Conservation (phyloP, 495 filamentous ascomycete species). For the Friedmanniomyces endolithicus region DNA sequence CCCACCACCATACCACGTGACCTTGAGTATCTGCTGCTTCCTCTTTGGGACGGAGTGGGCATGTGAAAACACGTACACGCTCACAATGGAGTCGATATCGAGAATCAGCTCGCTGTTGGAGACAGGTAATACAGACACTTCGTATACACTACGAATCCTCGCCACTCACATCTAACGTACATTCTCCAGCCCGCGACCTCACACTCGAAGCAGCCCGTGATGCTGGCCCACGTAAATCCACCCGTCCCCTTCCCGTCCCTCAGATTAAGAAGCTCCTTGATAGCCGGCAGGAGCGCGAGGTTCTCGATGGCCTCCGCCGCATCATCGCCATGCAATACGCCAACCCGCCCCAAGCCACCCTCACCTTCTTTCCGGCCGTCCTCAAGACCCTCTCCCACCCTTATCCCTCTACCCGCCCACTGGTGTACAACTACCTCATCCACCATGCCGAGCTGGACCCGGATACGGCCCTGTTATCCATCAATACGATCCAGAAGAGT, state of each 20-base stretch:
- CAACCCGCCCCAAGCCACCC: slow-evolving; percentile 52
- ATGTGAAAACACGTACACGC: not conserved
- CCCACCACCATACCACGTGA: slow-evolving; percentile 1
- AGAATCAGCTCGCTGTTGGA: slow-evolving; percentile 86
- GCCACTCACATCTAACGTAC: too few relatives aligned
- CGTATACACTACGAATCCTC: not conserved
- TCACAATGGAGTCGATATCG: slow-evolving; percentile 87
- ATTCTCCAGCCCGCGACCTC: slow-evolving; percentile 67
- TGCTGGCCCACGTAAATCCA: slow-evolving; percentile 39
- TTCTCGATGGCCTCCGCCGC: slow-evolving; percentile 79
- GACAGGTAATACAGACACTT: slow-evolving; percentile 47
- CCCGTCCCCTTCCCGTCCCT: slow-evolving; percentile 36
- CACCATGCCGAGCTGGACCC: slow-evolving; percentile 91
- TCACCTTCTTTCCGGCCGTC: slow-evolving; percentile 82
- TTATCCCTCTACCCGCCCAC: slow-evolving; percentile 85
- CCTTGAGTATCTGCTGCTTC: not conserved
- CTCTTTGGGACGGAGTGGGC: not conserved
- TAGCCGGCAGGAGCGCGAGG: slow-evolving; percentile 83
- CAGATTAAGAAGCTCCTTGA: slow-evolving; percentile 92
- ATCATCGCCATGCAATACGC: slow-evolving; percentile 93
- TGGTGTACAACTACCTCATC: slow-evolving; percentile 95
- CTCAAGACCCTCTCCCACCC: slow-evolving; percentile 93
- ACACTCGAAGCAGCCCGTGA: slow-evolving; percentile 81
- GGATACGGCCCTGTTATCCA: slow-evolving; percentile 85
- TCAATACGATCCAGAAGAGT: slow-evolving; percentile 97